These are phyloP conservation scores for Vicia villosa DNA, from an alignment of 306 rosid genomes.

Conservation along the genomic window DNA sequence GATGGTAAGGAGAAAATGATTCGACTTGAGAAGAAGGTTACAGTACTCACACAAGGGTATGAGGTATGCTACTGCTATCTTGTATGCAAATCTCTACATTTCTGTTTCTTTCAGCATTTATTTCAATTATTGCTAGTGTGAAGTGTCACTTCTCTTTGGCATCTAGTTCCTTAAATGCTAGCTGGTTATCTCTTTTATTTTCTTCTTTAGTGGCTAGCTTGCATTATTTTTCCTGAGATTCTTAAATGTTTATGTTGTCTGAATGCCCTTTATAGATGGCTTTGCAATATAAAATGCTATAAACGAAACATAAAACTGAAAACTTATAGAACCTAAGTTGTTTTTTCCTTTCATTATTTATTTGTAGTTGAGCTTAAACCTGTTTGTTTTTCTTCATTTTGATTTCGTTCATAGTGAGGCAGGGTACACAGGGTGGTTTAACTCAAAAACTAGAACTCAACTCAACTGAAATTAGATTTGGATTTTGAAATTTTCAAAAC, in stretches of 20 bases:
- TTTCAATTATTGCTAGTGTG: neutral
- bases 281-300: slow-evolving; percentile 17
- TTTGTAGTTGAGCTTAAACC: too few species aligned
- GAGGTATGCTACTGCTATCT: slow-evolving; percentile 64
- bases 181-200: neutral
- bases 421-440: too few species aligned
- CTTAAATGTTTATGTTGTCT: neutral
- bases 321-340: neutral
- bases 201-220: slow-evolving; percentile 14
- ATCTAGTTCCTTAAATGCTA: slow-evolving; percentile 9
- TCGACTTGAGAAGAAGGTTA: slow-evolving; percentile 78
- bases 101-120: slow-evolving; percentile 12
- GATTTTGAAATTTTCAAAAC: too few species aligned
- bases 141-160: neutral
- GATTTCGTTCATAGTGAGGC: too few species aligned
- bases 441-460: too few species aligned
- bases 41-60: slow-evolving; percentile 80
- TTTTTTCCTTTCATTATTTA: too few species aligned
- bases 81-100: neutral
- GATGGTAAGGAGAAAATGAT: slow-evolving; percentile 77
- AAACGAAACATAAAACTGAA: slow-evolving; percentile 1
- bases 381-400: too few species aligned
- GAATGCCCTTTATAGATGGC: slow-evolving; percentile 19
- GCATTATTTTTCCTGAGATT: slow-evolving; percentile 2
- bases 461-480: too few species aligned